phyloP scores from a whole-genome alignment of 1,284 basidiomycete genomes.

The Cryptococcus floricola region DNA sequence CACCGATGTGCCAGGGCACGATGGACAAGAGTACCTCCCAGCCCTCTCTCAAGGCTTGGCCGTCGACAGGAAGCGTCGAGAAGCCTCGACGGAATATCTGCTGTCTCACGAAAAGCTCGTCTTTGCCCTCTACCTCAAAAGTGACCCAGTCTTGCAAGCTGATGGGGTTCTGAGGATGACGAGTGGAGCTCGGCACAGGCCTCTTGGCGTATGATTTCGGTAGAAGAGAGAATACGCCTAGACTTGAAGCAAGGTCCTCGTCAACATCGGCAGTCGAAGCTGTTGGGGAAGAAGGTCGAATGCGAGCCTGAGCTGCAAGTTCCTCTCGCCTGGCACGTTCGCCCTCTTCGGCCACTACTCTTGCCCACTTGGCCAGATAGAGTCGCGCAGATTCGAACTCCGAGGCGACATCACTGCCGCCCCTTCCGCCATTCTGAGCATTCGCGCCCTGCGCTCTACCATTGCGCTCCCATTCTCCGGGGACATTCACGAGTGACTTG shows the following conservation, averaged over 20 bases:
- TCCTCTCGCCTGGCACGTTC: constrained; percentile 77
- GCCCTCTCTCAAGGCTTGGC: constrained; percentile 64
- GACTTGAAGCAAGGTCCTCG: constrained; percentile 54
- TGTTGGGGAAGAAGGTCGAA: constrained; percentile 6
- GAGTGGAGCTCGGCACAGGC: constrained; percentile 39
- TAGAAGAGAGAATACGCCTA: constrained; percentile 85
- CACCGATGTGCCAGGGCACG: constrained; percentile 68
- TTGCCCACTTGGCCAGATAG: constrained; percentile 94
- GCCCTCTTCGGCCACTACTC: constrained; percentile 87
- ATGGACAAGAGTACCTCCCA: constrained; percentile 92
- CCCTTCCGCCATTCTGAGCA: too few species aligned
- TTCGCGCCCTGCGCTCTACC: constrained; percentile 51
- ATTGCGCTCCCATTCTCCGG: constrained; percentile 63
- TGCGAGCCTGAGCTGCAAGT: constrained; percentile 45
- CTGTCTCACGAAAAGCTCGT: constrained; percentile 51
- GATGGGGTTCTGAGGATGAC: constrained; percentile 45
- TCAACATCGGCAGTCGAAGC: background rate
- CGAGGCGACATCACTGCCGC: constrained; percentile 45
- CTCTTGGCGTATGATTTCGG: constrained; percentile 33
- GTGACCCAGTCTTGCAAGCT: constrained; percentile 7
- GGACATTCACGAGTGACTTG: constrained; percentile 71
- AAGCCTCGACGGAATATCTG: constrained; percentile 56
- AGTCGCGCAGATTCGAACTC: constrained; percentile 95
- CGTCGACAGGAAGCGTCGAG: constrained; percentile 66
- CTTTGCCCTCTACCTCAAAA: constrained; percentile 51